Percentiles rank a stretch among this genome's conserved stretches.
Conservation (phyloP, 768 basidiomycete genomes). For the Peribolospora kevripleyi region DNA sequence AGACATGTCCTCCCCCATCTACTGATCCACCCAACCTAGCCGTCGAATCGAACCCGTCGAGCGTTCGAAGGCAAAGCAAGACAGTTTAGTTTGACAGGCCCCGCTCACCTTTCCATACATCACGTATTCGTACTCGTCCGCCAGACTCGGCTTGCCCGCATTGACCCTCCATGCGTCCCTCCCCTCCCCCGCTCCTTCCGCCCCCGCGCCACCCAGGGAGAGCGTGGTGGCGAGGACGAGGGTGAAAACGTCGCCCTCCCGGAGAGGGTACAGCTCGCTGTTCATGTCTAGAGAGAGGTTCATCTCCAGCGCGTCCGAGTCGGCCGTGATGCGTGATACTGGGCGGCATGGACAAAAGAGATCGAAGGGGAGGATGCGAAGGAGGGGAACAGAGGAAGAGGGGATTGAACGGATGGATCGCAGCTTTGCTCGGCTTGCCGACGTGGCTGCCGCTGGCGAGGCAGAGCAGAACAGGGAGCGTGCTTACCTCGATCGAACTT, state of each 20-base stretch:
- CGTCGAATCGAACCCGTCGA: not conserved
- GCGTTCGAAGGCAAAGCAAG: not conserved
- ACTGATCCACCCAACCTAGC: too few species aligned
- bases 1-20: too few species aligned
- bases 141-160: slow-evolving; percentile 49
- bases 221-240: slow-evolving; percentile 67
- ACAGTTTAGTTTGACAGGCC: not conserved
- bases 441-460: not conserved
- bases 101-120: slow-evolving; percentile 81
- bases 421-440: too few species aligned
- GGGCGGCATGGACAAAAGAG: slow-evolving; percentile 2
- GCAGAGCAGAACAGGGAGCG: not conserved
- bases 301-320: slow-evolving; percentile 81
- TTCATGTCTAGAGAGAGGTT: slow-evolving; percentile 71
- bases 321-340: slow-evolving; percentile 81
- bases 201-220: slow-evolving; percentile 25
- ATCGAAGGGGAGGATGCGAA: not conserved
- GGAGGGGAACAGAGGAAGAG: not conserved
- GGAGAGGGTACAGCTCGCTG: slow-evolving; percentile 60
- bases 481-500: slow-evolving; percentile 89
- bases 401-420: too few species aligned
- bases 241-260: slow-evolving; percentile 44
- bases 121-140: slow-evolving; percentile 94
- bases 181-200: slow-evolving; percentile 28
- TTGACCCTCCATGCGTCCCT: slow-evolving; percentile 41